Evolutionary conservation across 1,284 basidiomycete genomes (phyloP).

Genomic region (Tremellales sp.): DNA sequence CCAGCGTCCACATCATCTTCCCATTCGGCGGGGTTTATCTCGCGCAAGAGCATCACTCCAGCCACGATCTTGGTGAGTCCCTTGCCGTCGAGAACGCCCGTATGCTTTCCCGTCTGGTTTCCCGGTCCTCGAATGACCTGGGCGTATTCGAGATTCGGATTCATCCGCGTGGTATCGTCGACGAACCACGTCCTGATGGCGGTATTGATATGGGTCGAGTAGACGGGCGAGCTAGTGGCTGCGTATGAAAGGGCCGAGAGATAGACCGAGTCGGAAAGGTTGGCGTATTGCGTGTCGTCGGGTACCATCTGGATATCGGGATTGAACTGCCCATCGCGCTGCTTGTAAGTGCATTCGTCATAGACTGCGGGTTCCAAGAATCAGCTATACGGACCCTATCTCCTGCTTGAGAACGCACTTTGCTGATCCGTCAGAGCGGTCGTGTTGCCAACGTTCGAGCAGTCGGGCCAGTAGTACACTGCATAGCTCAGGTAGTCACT

Average conservation of each 20-base stretch:
- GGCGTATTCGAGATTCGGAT: slow-evolving; percentile 64
- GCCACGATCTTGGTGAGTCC: slow-evolving; percentile 27
- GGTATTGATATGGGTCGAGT: slow-evolving; percentile 16
- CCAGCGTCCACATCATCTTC: slow-evolving; percentile 14
- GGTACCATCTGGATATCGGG: slow-evolving; percentile 60
- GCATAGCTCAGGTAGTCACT: slow-evolving; percentile 13
- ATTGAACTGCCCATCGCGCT: slow-evolving; percentile 61
- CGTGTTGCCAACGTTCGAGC: slow-evolving; percentile 20
- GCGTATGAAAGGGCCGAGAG: slow-evolving; percentile 61
- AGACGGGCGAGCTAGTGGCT: slow-evolving; percentile 48
- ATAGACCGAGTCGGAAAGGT: slow-evolving; percentile 56
- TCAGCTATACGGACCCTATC: not conserved
- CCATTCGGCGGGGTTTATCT: slow-evolving; percentile 17
- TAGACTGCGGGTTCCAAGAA: slow-evolving; percentile 42
- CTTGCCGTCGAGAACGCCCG: slow-evolving; percentile 27
- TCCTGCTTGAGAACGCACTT: slow-evolving; percentile 9
- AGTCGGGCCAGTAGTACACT: slow-evolving; percentile 24
- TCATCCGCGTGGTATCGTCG: slow-evolving; percentile 58
- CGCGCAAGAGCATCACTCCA: slow-evolving; percentile 17
- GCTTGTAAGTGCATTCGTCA: slow-evolving; percentile 58
- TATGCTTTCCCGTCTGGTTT: slow-evolving; percentile 17
- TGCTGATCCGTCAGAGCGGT: slow-evolving; percentile 18
- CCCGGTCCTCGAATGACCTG: slow-evolving; percentile 62
- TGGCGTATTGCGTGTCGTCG: slow-evolving; percentile 54
- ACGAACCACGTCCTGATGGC: slow-evolving; percentile 52